Conservation (phyloP, 805 yeast species). For the Starmera pachycereana region DNA sequence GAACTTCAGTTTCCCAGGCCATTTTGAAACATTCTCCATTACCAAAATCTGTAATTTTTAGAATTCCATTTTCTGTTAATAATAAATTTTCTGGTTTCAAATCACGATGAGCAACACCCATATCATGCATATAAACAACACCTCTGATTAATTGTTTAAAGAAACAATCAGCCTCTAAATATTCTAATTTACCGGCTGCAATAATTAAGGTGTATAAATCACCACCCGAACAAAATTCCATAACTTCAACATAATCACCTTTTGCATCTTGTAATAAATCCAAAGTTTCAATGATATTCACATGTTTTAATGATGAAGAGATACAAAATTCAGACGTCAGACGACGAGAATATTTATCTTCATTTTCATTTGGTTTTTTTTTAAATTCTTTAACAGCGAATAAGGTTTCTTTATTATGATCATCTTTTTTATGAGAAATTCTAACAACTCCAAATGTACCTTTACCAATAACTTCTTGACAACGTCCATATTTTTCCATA, state of each 20-base stretch:
- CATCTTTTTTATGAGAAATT: slow-evolving; percentile 62
- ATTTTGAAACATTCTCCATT: slow-evolving; percentile 72
- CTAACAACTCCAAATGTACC: slow-evolving; percentile 94
- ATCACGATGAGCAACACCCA: slow-evolving; percentile 88
- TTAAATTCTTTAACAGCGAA: slow-evolving; percentile 87
- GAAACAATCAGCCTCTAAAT: slow-evolving; percentile 81
- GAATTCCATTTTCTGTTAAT: slow-evolving; percentile 57
- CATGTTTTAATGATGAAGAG: slow-evolving; percentile 66
- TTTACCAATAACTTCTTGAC: slow-evolving; percentile 89
- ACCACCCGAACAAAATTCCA: slow-evolving; percentile 81
- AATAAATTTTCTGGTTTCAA: slow-evolving; percentile 81
- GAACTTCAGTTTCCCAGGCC: slow-evolving; percentile 74
- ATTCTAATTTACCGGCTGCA: slow-evolving; percentile 69
- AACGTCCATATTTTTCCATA: slow-evolving; percentile 83
- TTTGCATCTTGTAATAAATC: slow-evolving; percentile 75
- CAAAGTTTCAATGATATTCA: slow-evolving; percentile 65
- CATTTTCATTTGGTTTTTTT: slow-evolving; percentile 47
- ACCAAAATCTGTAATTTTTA: slow-evolving; percentile 86
- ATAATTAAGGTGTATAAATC: slow-evolving; percentile 67
- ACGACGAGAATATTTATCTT: slow-evolving; percentile 58
- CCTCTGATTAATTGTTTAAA: slow-evolving; percentile 80
- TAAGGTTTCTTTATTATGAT: slow-evolving; percentile 32
- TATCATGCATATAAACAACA: slow-evolving; percentile 77
- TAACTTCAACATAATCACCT: slow-evolving; percentile 75
- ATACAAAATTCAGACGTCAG: slow-evolving; percentile 78